phyloP scores from a whole-genome alignment of 257 asterid species.

The Coffea eugenioides region DNA sequence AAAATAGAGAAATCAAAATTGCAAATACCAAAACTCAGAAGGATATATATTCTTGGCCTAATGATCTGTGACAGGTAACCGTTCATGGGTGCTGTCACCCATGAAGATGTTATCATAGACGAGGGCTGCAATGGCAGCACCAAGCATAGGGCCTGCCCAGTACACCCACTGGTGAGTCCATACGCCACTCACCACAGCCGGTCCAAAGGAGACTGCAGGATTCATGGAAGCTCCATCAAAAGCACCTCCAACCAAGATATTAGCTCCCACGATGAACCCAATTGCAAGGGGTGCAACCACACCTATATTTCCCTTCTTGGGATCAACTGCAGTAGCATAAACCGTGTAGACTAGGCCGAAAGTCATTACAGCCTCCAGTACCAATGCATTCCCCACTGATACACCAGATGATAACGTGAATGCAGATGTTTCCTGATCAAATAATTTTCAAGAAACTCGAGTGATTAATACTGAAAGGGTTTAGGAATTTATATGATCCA shows the following conservation, averaged over 20 bases:
- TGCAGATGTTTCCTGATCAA: constrained; percentile 26
- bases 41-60: neutral
- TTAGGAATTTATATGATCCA: neutral
- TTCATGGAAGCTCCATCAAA: constrained; percentile 50
- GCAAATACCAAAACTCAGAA: neutral
- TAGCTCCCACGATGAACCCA: constrained; percentile 47
- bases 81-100: constrained; percentile 19
- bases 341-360: constrained; percentile 51
- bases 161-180: constrained; percentile 47
- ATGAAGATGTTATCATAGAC: constrained; percentile 35
- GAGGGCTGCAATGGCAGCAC: constrained; percentile 41
- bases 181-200: constrained; percentile 40
- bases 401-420: constrained; percentile 31
- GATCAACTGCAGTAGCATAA: constrained; percentile 47
- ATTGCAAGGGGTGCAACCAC: constrained; percentile 46
- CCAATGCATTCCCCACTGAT: constrained; percentile 33
- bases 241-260: constrained; percentile 43
- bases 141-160: constrained; percentile 43
- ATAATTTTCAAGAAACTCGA: neutral
- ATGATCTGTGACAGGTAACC: constrained; percentile 27
- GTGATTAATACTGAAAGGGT: neutral
- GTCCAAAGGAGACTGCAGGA: constrained; percentile 49
- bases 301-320: constrained; percentile 40
- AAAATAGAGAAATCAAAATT: neutral
- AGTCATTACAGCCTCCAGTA: constrained; percentile 44